These are phyloP conservation scores for Pseudocercospora vitis DNA, from an alignment of 2,329 filamentous ascomycete genomes.

Conservation along the genomic window DNA sequence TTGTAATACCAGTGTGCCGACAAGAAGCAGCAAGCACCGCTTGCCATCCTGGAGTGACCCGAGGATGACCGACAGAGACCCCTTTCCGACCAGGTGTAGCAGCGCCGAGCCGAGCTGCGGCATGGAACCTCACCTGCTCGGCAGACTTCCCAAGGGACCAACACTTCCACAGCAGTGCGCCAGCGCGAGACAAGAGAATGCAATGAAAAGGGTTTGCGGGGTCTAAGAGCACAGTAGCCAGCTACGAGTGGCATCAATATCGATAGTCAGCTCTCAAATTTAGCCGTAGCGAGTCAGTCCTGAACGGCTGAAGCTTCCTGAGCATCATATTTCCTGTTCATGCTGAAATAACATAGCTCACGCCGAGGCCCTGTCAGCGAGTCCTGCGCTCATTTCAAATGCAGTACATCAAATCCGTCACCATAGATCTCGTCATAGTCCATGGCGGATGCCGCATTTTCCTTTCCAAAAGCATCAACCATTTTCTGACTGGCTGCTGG, in stretches of 20 bases:
- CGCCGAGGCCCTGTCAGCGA: background rate
- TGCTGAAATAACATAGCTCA: no score
- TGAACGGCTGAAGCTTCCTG: background rate
- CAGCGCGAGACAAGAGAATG: background rate
- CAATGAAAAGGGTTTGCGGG: background rate
- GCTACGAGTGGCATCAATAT: background rate
- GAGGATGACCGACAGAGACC: conserved; percentile 17
- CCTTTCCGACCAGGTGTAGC: background rate
- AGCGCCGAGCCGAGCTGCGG: background rate
- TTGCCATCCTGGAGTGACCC: conserved; percentile 22
- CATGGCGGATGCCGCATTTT: conserved; percentile 73
- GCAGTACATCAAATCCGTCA: conserved; percentile 77
- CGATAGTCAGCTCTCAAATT: no score
- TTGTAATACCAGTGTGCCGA: conserved; percentile 4
- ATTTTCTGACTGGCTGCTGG: conserved; percentile 65
- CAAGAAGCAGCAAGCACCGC: background rate
- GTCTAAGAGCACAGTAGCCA: no score
- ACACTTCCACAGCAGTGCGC: background rate
- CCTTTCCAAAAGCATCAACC: conserved; percentile 75
- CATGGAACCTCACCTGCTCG: background rate
- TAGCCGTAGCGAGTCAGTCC: no score
- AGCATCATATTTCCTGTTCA: no score
- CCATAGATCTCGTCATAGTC: conserved; percentile 78
- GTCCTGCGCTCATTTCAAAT: conserved; percentile 52
- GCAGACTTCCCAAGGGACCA: background rate